Evolutionary conservation across 306 rosid species (phyloP), one percentile per base, ranked within the genome.

Genomic region (Leucaena leucocephala): DNA sequence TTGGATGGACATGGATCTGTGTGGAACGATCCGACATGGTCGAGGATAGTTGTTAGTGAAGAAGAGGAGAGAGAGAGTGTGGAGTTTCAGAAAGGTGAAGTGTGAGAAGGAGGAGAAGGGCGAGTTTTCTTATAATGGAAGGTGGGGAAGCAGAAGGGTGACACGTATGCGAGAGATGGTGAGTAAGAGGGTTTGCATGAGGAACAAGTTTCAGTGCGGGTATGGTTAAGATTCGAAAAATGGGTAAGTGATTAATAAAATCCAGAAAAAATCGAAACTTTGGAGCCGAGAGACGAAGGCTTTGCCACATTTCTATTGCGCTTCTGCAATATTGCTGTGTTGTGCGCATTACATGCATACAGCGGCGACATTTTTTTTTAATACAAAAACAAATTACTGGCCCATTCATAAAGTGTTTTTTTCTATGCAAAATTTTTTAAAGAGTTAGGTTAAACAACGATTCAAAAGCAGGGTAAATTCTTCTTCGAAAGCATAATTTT

Each of bases 181-280:
- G 93, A 87, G 90, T 86, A 48, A 67, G 76, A 82, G 71, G 87
- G 72, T 76, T 84, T 94, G 93, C 91, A 92, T 94, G 97, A 77
- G 80, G 79, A 91, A 90, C 98, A 91, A 68, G 93, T 90, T 90
- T 94, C 93, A 88, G 6, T 27, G 69, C 21, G 75, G 62, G 61
- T 42, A 39, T 38, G 74, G 44, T 76, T 40, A 14, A 59, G 38
- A 63, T 11, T 33, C 3, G 19, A 6, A 82, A 61, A 44, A 65
- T 2, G 58, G 33, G 3, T n/a, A 46, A 54, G 8, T n/a, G 50
- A 39, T 66, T 39, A 8, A 21, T 21, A 3, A 57, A 21, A 57
- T 21, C 15, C 15, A 10, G 64, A 4, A 10, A 4, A 9, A 10
- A 66, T n/a, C 14, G 42, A 62, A 77, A 57, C 5, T 59, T 27